Evolutionary conservation across 257 asterid genomes (phyloP), one percentile per base, ranked within the genome.

Genomic region (Coffea eugenioides): DNA sequence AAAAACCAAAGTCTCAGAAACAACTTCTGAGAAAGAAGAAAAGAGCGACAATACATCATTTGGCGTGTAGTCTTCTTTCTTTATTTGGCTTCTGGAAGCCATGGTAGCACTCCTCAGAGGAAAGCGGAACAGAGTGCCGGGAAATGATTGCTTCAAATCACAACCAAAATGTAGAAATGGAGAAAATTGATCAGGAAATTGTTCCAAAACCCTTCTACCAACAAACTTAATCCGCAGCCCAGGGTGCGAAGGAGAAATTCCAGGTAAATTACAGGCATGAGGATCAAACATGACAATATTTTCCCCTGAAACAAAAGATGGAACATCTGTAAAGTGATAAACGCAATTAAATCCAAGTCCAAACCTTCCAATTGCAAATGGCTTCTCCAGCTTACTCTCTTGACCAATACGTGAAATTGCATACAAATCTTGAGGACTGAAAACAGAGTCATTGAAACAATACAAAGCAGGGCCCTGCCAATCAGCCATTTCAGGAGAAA

Each of bases 391-490:
- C 82, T 95, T 95, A 81, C 94, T 93, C 80, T 95, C 99, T 91
- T 95, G 99, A 88, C 99, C 99, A 83, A 95, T 92, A 81, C 99
- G 97, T 74, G 99, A 95, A 81, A 95, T 91, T 71, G 99, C 96
- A 86, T 95, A 95, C 66, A 95, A 89, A 91, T 95, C 99, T 84
- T 95, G 99, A 64, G 99, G 87, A 85, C 91, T 95, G 82, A 95
- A 95, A 85, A 95, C 91, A 81, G 99, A 95, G 85, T 95, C 97
- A 62, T 95, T 95, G 84, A 92, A 93, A 88, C 99, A 95, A 86
- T 95, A 95, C 87, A 95, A 86, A 82, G 98, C 98, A 72, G 99
- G 99, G 68, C 99, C 99, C 84, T 95, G 99, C 99, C 99, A 95
- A 81, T 95, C 97, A 70, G 97, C 97, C 99, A 95, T 95, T 87